Conservation (phyloP, 2,329 filamentous ascomycete species). For the Gnomoniopsis smithogilvyi region DNA sequence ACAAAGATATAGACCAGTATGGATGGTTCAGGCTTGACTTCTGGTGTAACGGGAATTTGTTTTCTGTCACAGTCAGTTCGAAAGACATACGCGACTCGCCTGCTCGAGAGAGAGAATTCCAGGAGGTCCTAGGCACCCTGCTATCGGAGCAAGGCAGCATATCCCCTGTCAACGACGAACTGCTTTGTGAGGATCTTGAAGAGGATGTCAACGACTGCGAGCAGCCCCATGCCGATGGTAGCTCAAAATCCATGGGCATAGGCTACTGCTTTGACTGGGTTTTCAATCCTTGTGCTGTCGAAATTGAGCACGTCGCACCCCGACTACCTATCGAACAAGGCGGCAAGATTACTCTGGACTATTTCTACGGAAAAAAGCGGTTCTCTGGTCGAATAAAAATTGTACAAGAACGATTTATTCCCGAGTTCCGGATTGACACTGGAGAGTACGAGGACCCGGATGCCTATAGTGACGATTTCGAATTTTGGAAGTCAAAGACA, state of each 20-base stretch:
- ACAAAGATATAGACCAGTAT: background rate
- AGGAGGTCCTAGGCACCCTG: background rate
- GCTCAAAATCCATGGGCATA: background rate
- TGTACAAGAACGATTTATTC: background rate
- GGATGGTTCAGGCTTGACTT: background rate
- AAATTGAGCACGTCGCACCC: background rate
- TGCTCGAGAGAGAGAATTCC: background rate
- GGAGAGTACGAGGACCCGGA: background rate
- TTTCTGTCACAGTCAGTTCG: background rate
- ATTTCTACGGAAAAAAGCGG: background rate
- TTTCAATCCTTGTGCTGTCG: background rate
- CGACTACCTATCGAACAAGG: background rate
- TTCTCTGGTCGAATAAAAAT: background rate
- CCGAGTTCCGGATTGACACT: background rate
- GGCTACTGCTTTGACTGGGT: background rate
- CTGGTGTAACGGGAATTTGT: background rate
- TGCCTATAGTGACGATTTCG: background rate
- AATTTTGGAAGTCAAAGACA: background rate
- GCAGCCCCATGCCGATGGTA: background rate
- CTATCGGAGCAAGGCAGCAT: background rate
- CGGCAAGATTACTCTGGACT: background rate
- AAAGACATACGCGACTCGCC: background rate
- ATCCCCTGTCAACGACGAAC: background rate
- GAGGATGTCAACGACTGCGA: background rate
- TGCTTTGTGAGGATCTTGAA: background rate